phyloP scores from a whole-genome alignment of 1,284 basidiomycete species.

The Leccinum cinnamomeum region DNA sequence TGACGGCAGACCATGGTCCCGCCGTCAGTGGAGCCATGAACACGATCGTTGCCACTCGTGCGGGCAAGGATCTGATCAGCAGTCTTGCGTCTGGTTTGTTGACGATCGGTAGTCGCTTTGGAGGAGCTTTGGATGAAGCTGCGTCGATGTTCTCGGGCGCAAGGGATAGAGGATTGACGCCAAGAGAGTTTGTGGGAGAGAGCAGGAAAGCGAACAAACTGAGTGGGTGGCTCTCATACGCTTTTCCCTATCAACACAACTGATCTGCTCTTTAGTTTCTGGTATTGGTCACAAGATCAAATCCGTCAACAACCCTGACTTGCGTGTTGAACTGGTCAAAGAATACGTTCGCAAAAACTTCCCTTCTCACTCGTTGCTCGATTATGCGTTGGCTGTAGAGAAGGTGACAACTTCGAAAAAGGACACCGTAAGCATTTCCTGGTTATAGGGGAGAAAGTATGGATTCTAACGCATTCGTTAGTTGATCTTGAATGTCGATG shows the following conservation, averaged over 20 bases:
- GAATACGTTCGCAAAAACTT: constrained; percentile 96
- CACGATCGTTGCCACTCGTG: constrained; percentile 98
- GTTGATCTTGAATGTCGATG: constrained; percentile 95
- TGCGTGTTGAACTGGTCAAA: constrained; percentile 97
- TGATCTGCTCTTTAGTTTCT: constrained; percentile 60
- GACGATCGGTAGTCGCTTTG: constrained; percentile 98
- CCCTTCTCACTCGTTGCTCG: constrained; percentile 89
- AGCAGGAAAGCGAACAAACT: constrained; percentile 96
- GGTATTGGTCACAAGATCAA: constrained; percentile 99
- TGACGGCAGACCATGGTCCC: constrained; percentile 98
- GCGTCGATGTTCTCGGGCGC: constrained; percentile 94
- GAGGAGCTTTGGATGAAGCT: constrained; percentile 98
- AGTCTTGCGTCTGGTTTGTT: constrained; percentile 95
- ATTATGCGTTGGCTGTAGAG: constrained; percentile 98
- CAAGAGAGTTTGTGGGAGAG: constrained; percentile 96
- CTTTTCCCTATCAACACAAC: not conserved
- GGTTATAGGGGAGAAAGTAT: not conserved
- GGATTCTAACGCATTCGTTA: constrained; percentile 23
- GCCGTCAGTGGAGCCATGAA: constrained; percentile 99
- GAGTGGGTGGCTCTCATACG: constrained; percentile 47
- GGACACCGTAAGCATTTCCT: constrained; percentile 68
- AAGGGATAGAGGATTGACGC: constrained; percentile 88
- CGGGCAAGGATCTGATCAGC: constrained; percentile 98
- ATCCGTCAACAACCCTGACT: constrained; percentile 96
- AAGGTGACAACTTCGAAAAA: constrained; percentile 98